Evolutionary conservation across 768 basidiomycete genomes (phyloP).

Genomic region (Suillus clintonianus): DNA sequence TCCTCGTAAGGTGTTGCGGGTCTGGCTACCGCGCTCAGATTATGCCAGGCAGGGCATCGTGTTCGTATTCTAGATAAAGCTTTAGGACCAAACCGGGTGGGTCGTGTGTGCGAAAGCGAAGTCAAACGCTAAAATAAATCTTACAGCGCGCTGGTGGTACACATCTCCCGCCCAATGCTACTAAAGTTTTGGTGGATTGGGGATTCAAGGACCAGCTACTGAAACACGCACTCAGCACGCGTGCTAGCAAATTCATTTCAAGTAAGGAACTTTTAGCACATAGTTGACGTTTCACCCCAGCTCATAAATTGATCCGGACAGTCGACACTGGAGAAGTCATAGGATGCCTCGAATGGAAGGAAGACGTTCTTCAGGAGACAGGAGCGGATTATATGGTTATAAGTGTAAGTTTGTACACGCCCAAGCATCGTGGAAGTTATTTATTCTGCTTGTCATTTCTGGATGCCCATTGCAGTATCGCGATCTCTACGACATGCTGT

Average conservation of each 20-base stretch:
- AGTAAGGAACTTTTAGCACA: conserved; percentile 9
- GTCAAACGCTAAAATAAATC: neutral
- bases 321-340: conserved; percentile 47
- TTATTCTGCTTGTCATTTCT: conserved; percentile 7
- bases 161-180: conserved; percentile 61
- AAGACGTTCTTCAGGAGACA: conserved; percentile 50
- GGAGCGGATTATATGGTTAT: conserved; percentile 57
- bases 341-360: conserved; percentile 49
- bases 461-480: conserved; percentile 41
- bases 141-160: conserved; percentile 41
- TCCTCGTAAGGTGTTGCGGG: conserved; percentile 45
- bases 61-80: conserved; percentile 59
- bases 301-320: conserved; percentile 20
- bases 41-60: conserved; percentile 58
- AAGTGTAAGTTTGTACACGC: conserved; percentile 36
- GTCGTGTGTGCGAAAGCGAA: neutral
- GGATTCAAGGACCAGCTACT: conserved; percentile 48
- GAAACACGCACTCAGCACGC: conserved; percentile 32
- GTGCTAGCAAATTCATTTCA: conserved; percentile 26
- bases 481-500: conserved; percentile 52
- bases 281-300: neutral
- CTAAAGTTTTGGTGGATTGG: conserved; percentile 58
- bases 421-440: neutral
- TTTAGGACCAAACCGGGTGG: conserved; percentile 45
- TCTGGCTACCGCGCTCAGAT: conserved; percentile 57